Evolutionary conservation across 148 eudicot species (phyloP).

Genomic region (Beta vulgaris): DNA sequence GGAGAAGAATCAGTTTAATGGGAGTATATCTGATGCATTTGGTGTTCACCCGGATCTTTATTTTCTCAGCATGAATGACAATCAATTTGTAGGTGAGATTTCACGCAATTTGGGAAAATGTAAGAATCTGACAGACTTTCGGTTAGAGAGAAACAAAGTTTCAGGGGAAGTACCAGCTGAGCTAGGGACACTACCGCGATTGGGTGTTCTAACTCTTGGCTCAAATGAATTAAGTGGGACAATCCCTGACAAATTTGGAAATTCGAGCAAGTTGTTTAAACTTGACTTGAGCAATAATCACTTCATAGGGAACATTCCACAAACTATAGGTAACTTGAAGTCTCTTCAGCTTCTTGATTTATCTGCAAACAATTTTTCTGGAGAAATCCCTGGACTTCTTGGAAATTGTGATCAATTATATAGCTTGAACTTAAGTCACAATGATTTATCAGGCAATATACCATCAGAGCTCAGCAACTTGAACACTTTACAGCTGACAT

Average conservation of each 20-base stretch:
- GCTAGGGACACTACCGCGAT: slow-evolving; percentile 29
- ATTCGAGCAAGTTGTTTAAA: slow-evolving; percentile 28
- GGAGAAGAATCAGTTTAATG: slow-evolving; percentile 64
- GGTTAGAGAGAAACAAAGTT: slow-evolving; percentile 37
- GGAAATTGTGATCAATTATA: slow-evolving; percentile 44
- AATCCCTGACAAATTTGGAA: slow-evolving; percentile 49
- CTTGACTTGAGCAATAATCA: slow-evolving; percentile 60
- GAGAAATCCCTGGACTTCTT: slow-evolving; percentile 48
- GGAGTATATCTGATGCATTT: slow-evolving; percentile 63
- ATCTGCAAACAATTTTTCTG: slow-evolving; percentile 52
- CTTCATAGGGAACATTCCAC: slow-evolving; percentile 56
- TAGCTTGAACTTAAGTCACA: slow-evolving; percentile 62
- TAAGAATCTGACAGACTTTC: slow-evolving; percentile 44
- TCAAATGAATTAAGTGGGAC: slow-evolving; percentile 32
- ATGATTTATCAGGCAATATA: slow-evolving; percentile 51
- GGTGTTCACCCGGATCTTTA: slow-evolving; percentile 57
- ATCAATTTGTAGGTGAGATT: slow-evolving; percentile 63
- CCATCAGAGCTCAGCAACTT: slow-evolving; percentile 62
- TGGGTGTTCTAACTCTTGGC: slow-evolving; percentile 27
- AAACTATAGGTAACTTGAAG: slow-evolving; percentile 44
- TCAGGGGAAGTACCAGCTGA: slow-evolving; percentile 44
- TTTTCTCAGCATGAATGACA: slow-evolving; percentile 48
- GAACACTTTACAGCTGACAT: slow-evolving; percentile 35
- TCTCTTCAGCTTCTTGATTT: slow-evolving; percentile 60
- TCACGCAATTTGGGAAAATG: slow-evolving; percentile 61